A percentile compares a stretch with the other conserved stretches of the same genome.
These are phyloP conservation scores for Hymenoscyphus salicellus DNA, from an alignment of 2,329 filamentous ascomycete genomes.

Conservation along the genomic window DNA sequence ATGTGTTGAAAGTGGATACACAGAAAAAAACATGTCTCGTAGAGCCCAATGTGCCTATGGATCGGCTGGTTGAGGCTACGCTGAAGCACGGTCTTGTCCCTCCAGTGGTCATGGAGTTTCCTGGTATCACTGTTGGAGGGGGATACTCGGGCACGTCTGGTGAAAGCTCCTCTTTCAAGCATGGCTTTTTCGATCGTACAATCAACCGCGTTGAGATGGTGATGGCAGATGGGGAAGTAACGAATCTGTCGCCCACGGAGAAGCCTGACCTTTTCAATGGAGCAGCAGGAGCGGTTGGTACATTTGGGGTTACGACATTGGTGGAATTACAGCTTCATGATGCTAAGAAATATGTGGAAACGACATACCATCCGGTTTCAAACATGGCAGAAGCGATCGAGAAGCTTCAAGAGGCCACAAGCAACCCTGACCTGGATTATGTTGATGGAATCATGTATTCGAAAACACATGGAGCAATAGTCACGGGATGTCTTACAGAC, in stretches of 20 bases:
- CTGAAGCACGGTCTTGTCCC: constrained; percentile 55
- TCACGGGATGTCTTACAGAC: constrained; percentile 51
- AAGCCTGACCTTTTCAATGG: constrained; percentile 56
- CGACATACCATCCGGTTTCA: constrained; percentile 49
- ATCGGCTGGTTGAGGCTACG: constrained; percentile 57
- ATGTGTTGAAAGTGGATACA: constrained; percentile 45
- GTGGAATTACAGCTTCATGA: constrained; percentile 56
- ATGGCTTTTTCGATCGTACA: constrained; percentile 64
- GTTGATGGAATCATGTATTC: constrained; percentile 58
- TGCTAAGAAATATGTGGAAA: constrained; percentile 53
- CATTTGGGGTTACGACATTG: constrained; percentile 58
- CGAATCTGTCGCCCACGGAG: constrained; percentile 46
- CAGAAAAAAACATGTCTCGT: constrained; percentile 48
- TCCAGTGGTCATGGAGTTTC: constrained; percentile 69
- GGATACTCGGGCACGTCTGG: constrained; percentile 65
- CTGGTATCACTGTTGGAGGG: constrained; percentile 66
- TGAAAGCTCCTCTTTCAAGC: constrained; percentile 63
- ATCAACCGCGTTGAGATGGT: constrained; percentile 63
- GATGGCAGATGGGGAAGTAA: constrained; percentile 54
- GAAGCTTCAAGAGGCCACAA: constrained; percentile 39
- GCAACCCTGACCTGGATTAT: constrained; percentile 48
- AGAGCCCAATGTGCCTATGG: constrained; percentile 70
- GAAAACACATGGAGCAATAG: constrained; percentile 48
- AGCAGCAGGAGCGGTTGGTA: constrained; percentile 58
- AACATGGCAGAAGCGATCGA: constrained; percentile 45